phyloP scores from a whole-genome alignment of 352 stramenopile genomes.

The Phytophthora colocasiae region DNA sequence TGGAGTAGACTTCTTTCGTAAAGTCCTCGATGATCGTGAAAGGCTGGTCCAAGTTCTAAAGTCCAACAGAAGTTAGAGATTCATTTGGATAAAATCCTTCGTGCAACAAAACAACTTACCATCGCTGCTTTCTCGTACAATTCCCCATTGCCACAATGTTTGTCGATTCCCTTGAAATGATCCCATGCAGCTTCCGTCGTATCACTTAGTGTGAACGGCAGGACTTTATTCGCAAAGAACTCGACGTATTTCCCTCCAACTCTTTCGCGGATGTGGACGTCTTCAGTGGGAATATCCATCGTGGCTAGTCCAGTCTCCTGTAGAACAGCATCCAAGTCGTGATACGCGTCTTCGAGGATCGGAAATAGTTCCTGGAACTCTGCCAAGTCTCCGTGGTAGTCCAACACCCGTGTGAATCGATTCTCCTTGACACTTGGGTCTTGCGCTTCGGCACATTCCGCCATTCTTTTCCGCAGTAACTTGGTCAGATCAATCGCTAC shows the following conservation, averaged over 20 bases:
- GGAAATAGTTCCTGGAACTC: conserved; percentile 42
- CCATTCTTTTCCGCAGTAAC: conserved; percentile 32
- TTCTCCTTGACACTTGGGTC: conserved; percentile 30
- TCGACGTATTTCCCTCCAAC: conserved; percentile 17
- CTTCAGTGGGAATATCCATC: conserved; percentile 27
- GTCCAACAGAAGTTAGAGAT: conserved; percentile 2
- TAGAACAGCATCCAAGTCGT: conserved; percentile 35
- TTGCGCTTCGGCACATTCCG: conserved; percentile 29
- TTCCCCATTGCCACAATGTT: not conserved
- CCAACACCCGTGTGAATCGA: conserved; percentile 31
- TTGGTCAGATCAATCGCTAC: conserved; percentile 34
- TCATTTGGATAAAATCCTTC: not conserved
- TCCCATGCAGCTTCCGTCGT: conserved; percentile 16
- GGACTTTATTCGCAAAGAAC: not conserved
- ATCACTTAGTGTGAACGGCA: not conserved
- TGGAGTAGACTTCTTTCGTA: conserved; percentile 36
- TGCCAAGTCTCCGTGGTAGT: conserved; percentile 35
- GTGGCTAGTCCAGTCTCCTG: conserved; percentile 36
- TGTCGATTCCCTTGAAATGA: not conserved
- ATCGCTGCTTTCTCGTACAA: conserved; percentile 21
- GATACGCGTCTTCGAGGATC: conserved; percentile 36
- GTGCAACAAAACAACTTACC: conserved; percentile 10
- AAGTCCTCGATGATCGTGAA: conserved; percentile 42
- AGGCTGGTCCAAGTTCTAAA: conserved; percentile 36
- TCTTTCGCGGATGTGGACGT: not conserved